Evolutionary conservation across 805 yeast species (phyloP).

Genomic region (Starmerella bombicola): DNA sequence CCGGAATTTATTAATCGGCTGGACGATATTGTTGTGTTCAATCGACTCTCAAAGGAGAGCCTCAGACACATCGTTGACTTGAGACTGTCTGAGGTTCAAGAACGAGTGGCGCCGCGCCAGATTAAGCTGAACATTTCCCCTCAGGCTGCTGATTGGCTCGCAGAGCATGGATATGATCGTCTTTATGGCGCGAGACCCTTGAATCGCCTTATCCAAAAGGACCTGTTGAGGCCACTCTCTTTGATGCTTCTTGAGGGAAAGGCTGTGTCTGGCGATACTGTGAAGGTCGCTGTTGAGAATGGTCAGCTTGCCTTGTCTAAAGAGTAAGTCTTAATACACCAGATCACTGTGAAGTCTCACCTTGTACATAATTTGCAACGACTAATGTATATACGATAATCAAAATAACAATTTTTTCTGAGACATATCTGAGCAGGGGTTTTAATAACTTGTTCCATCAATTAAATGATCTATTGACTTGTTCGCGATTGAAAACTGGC

Average conservation of each 20-base stretch:
- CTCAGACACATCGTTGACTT: conserved; percentile 73
- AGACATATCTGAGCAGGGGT: no score
- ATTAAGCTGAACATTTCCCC: conserved; percentile 45
- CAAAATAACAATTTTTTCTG: no score
- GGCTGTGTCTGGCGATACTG: conserved; percentile 45
- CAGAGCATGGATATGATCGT: conserved; percentile 80
- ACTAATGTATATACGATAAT: no score
- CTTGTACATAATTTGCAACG: not conserved
- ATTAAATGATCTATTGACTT: no score
- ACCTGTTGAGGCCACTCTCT: conserved; percentile 81
- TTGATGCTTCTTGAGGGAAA: conserved; percentile 66
- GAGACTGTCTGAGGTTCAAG: conserved; percentile 68
- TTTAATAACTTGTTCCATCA: no score
- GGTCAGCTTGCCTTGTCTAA: conserved; percentile 29
- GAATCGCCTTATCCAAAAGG: conserved; percentile 76
- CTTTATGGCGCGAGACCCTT: conserved; percentile 93
- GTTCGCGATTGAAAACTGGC: no score
- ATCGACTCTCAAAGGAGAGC: conserved; percentile 68
- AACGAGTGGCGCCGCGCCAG: conserved; percentile 64
- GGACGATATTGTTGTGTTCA: conserved; percentile 88
- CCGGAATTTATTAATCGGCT: conserved; percentile 93
- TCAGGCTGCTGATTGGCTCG: conserved; percentile 64
- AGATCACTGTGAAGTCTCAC: not conserved
- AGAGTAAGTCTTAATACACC: not conserved
- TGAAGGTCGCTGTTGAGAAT: conserved; percentile 37